Percentiles rank a stretch among this genome's conserved stretches.
These are phyloP conservation scores for Pseudogymnoascus sp. DNA, from an alignment of 2,329 filamentous ascomycete species.

Conservation along the genomic window DNA sequence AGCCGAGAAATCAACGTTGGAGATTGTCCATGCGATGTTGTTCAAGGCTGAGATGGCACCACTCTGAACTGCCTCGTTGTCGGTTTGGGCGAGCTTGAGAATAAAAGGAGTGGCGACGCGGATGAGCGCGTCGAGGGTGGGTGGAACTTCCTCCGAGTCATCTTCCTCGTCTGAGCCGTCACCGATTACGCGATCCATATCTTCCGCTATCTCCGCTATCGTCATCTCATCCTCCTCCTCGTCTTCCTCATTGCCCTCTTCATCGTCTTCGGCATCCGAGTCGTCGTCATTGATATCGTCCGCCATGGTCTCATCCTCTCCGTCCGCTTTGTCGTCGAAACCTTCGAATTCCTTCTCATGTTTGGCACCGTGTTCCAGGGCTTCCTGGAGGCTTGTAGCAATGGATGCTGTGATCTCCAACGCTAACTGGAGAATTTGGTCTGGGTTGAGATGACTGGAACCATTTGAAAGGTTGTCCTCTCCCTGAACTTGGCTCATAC, in stretches of 20 bases:
- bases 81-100: constrained; percentile 22
- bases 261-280: constrained; percentile 34
- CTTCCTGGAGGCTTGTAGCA: constrained; percentile 50
- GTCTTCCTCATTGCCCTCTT: constrained; percentile 33
- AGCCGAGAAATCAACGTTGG: constrained; percentile 51
- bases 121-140: constrained; percentile 26
- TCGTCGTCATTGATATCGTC: constrained; percentile 33
- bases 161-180: constrained; percentile 28
- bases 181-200: constrained; percentile 59
- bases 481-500: constrained; percentile 22
- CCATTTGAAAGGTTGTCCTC: constrained; percentile 18
- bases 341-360: constrained; percentile 34
- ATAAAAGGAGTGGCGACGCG: constrained; percentile 26
- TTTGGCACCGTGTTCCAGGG: constrained; percentile 39
- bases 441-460: constrained; percentile 20
- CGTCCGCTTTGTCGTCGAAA: constrained; percentile 30
- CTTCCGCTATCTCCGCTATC: constrained; percentile 51
- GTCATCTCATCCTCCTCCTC: constrained; percentile 46
- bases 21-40: constrained; percentile 62
- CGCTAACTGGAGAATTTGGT: constrained; percentile 36
- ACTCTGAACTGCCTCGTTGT: constrained; percentile 40
- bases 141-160: constrained; percentile 26
- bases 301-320: constrained; percentile 33
- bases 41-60: constrained; percentile 55
- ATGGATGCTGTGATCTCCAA: constrained; percentile 59